Evolutionary conservation across 164 flowering plant genomes (phyloP), one percentile per base, ranked within the genome.

Genomic region (Vitis amurensis): DNA sequence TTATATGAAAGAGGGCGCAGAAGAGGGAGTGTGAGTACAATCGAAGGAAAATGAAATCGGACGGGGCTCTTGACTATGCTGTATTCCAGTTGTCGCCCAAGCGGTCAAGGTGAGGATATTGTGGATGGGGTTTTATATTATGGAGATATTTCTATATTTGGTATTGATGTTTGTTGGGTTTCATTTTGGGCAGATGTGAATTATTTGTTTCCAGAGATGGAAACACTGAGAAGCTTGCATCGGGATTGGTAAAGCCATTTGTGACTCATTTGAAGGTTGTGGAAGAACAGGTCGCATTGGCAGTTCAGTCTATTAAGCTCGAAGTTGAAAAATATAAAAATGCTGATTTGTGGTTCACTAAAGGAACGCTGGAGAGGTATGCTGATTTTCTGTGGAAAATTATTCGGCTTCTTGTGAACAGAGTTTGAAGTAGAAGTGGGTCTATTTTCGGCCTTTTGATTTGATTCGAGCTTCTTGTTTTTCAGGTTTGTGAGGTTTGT

Each of bases 361-460:
- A 93, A 79, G 98, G 99, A 78, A 93, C 98, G 12, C 84, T 96
- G 73, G 99, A 96, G 83, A 93, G 98, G 99, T 94, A 50, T 67
- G 61, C 12, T 30, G 47, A 2, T 6, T 6, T 16, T n/a, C 15
- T 2, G 44, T 67, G 49, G 37, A 16, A 37, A 37, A 37, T 6
- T 3, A 37, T 37, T 37, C 7, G 44, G 7, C 4, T 37, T 37
- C 44, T 37, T 37, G 7, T 37, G 44, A 37, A 37, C 44, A 37
- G 44, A 9, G 7, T 47, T 56, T 57, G 0, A 0, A 11, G 65
- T 8, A 47, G 30, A 66, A 12, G 9, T 50, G 11, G 50, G 10
- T 66, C 44, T 37, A 6, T 53, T 37, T 23, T 59, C 27, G 15
- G 14, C 55, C 59, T 30, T 16, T 56, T 67, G 17, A 53, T 53